Evolutionary conservation across 2,329 filamentous ascomycete genomes (phyloP), one percentile per base, ranked within the genome.

Genomic region (Fusarium nisikadoi): DNA sequence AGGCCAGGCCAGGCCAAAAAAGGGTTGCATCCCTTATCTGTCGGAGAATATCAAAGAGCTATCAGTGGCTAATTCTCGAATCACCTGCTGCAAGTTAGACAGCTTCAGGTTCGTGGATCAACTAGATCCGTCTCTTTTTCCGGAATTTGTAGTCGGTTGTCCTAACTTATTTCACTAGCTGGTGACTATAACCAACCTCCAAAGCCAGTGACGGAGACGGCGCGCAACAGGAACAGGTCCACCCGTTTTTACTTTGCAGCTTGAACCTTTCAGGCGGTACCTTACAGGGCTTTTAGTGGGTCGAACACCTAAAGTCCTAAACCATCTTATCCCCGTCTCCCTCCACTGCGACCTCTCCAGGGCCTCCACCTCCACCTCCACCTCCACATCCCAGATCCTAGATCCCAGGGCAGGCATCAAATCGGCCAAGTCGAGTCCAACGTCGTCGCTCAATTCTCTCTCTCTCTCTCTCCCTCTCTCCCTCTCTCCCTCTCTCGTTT

Each of bases 241-340:
- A 53, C 61, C 46, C 46, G 36, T 57, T 50, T 66, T 65, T 66
- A 45, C 64, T 68, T 62, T 68, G 49, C 35, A 63, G 25, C 62
- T 60, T 46, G 63, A 68, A 68, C 62, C 69, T 61, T 62, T 41
- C 52, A 62, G 70, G 60, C 69, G 69, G 69, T 73, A 70, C 70
- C 65, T 72, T 72, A 72, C 70, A 70, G 67, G 33, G 9, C 50
- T 61, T 73, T 71, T 73, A 52, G 70, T 73, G 70, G 70, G 58
- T 36, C 66, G 33, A 36, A 35, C 58, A 57, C 47, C 68, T 59
- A 56, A 61, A 43, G 47, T 42, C 47, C 68, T 59, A 56, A 61
- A 43, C 52, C 46, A 53, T 57, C 54, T 41, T 31, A 35, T 55
- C 47, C 39, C 39, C 38, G 27, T 52, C 43, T 29, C 42, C 29